Evolutionary conservation across 192 early-diverging fungal species (phyloP).

Genomic region (Rhizoclosmatium sp.): DNA sequence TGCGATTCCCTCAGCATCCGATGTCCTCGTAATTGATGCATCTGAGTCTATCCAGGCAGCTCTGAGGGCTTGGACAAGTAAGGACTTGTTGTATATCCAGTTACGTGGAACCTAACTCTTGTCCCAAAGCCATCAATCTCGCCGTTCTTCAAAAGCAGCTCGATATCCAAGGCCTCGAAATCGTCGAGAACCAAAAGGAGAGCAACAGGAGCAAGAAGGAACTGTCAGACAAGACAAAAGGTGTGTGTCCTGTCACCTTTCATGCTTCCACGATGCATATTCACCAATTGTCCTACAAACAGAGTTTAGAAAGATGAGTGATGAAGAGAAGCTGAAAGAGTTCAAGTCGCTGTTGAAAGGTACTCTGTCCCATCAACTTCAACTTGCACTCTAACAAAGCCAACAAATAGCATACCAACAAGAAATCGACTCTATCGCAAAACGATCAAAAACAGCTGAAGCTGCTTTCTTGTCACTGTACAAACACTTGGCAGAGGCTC

Average conservation of each 20-base stretch:
- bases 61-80: constrained; percentile 11
- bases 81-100: background rate
- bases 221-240: constrained; percentile 89
- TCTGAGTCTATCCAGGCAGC: constrained; percentile 17
- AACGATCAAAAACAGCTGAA: constrained; percentile 83
- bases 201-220: constrained; percentile 76
- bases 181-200: constrained; percentile 88
- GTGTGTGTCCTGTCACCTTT: constrained; percentile 39
- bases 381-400: constrained; percentile 32
- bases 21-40: background rate
- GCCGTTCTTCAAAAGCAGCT: constrained; percentile 71
- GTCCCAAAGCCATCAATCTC: constrained; percentile 68
- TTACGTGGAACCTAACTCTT: background rate
- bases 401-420: constrained; percentile 70
- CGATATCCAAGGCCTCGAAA: constrained; percentile 77
- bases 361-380: constrained; percentile 23
- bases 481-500: constrained; percentile 79
- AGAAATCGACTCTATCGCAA: constrained; percentile 91
- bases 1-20: too few relatives aligned
- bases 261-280: background rate
- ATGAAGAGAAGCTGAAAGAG: constrained; percentile 78
- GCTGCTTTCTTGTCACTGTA: constrained; percentile 83
- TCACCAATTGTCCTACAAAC: background rate
- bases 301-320: constrained; percentile 83
- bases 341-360: constrained; percentile 81